phyloP scores from a whole-genome alignment of 1,284 basidiomycete species.

The Schizophyllum amplum region DNA sequence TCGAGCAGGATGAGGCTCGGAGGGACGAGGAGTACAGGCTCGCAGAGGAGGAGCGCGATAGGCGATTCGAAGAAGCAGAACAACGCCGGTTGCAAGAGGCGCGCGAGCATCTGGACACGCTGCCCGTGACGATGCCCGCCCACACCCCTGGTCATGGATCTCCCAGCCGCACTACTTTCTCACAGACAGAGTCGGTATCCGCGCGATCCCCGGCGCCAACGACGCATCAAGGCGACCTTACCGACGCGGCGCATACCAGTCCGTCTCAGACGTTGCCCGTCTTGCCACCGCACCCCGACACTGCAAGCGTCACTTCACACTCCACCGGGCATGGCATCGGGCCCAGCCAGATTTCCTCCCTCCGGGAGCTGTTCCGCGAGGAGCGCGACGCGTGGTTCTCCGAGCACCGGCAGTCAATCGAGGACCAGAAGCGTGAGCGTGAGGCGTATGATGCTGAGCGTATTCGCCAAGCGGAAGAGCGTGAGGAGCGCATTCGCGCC shows the following conservation, averaged over 20 bases:
- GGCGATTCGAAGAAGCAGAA: conserved; percentile 43
- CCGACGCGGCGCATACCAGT: too few species aligned
- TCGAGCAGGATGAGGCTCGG: conserved; percentile 48
- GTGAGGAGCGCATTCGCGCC: conserved; percentile 43
- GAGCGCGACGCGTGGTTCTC: not conserved
- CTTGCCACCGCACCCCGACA: not conserved
- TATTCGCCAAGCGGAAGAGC: conserved; percentile 40
- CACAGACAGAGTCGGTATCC: too few species aligned
- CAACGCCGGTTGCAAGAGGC: not conserved
- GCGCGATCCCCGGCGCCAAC: too few species aligned
- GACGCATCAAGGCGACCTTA: too few species aligned
- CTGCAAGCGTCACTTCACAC: not conserved
- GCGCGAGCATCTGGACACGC: too few species aligned
- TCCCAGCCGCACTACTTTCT: too few species aligned
- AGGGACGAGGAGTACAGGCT: conserved; percentile 55
- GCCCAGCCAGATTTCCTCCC: not conserved
- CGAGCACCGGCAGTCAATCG: conserved; percentile 6
- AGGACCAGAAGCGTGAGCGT: conserved; percentile 42
- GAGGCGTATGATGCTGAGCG: conserved; percentile 38
- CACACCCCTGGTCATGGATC: not conserved
- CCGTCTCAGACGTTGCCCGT: not conserved
- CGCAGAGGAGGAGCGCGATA: conserved; percentile 57
- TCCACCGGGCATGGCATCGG: not conserved
- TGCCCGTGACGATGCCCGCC: too few species aligned
- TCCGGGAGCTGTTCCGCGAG: not conserved